Evolutionary conservation across 441 rosid species (phyloP), one percentile per base, ranked within the genome.

Genomic region (Euphorbia corollata): DNA sequence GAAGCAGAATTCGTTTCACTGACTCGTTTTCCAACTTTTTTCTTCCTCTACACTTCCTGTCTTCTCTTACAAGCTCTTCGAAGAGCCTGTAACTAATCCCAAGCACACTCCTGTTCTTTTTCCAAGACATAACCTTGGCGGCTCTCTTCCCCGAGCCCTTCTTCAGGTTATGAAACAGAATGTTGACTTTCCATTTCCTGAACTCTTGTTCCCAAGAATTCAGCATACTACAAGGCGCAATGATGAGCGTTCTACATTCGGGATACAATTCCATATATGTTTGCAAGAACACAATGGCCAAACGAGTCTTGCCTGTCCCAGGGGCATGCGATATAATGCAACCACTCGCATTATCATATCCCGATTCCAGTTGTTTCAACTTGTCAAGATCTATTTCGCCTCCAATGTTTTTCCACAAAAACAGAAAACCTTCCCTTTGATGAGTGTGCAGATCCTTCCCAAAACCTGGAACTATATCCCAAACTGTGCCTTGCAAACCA

Each of bases 291-390:
- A 75, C 79, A 13, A 90, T 83, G 53, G 91, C 74, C 8, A 90
- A 80, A 15, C 91, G 91, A 59, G 97, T 83, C 71, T 91, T 91
- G 45, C 93, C 96, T 0, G 96, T 88, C 51, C 97, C 96, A 1
- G 93, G 93, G 67, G 96, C 93, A 50, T 91, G 97, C 5, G 96
- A 88, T 71, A 91, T 86, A 41, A 91, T 81, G 71, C 97, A 91
- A 34, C 97, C 97, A 53, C 80, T 70, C 4, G 70, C 78, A 27
- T 77, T 75, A 19, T 64, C 72, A 8, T 61, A 56, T 38, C 70
- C 63, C 54, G 65, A 59, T 62, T 66, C 58, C 47, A 8, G 13
- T 69, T 71, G 50, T 70, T 80, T 77, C 74, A 88, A 67, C 79
- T 86, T 77, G 6, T 82, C 68, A 39, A 85, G 77, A 51, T 59